phyloP scores from a whole-genome alignment of 2,329 filamentous ascomycete genomes.

The Trichoderma aggressivum region DNA sequence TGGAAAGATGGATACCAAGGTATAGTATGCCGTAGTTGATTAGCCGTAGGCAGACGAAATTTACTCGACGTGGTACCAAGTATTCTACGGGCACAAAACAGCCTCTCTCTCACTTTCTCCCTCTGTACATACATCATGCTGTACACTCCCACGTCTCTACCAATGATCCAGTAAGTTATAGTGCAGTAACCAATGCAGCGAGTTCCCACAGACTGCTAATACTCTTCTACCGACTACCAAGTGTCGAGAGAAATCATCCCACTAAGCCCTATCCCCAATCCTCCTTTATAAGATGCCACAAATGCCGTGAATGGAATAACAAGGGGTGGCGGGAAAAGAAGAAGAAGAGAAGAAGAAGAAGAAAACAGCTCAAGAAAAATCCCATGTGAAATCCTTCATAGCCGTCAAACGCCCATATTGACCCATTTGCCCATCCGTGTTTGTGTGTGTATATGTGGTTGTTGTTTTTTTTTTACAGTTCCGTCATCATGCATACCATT shows the following conservation, averaged over 20 bases:
- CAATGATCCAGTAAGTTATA: not conserved
- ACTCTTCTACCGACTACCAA: not conserved
- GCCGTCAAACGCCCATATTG: conserved; percentile 32
- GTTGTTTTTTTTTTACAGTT: not conserved
- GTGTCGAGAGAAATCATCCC: not conserved
- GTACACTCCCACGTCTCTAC: not conserved
- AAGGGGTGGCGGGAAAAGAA: not conserved
- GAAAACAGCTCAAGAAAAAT: conserved; percentile 34
- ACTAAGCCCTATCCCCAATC: not conserved
- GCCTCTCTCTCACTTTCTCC: not conserved
- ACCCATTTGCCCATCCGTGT: conserved; percentile 25
- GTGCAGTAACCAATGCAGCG: not conserved
- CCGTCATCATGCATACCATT: not conserved
- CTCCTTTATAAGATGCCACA: not conserved
- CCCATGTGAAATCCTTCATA: conserved; percentile 32
- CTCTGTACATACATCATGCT: not conserved
- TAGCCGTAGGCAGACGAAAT: not conserved
- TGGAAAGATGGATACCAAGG: not conserved
- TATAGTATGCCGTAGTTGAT: not conserved
- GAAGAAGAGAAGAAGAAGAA: not conserved
- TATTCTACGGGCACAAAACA: not conserved
- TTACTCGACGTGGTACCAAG: not conserved
- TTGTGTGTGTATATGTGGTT: not conserved
- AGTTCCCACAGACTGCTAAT: not conserved
- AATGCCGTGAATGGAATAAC: not conserved